Base-by-base conservation (phyloP, 2,329 filamentous ascomycete genomes). In the Penicillium glabrum region DNA sequence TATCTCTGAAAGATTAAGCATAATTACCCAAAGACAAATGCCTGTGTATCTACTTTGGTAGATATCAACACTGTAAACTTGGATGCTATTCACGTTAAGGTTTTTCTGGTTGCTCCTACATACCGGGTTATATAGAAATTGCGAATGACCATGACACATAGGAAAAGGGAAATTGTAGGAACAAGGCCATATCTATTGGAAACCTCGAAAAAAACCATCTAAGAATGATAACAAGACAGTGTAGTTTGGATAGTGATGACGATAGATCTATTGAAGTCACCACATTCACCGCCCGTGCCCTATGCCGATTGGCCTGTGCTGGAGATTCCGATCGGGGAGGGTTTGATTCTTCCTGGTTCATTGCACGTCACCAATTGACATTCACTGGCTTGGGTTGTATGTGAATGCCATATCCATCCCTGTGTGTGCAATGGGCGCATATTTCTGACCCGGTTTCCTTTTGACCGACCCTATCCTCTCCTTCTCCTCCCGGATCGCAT, bases 351-450 rank as follows among this genome's bases (percentile, higher is more conserved):
- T 45, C 37, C 14, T 43, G 16, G 23, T 39, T 21, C 27, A 46
- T 46, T 47, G 21, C 33, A 21, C 43, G n/a, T 47, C 31, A 26
- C 48, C 43, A 31, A 41, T 47, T 54, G 45, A 44, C n/a, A 44
- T 45, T 51, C 49, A 51, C 21, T 50, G 33, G 13, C 31, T 39
- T 29, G 26, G 27, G 44, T 24, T 35, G 8, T 39, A 26, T n/a
- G 29, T 53, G 43, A 37, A 26, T 33, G 23, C 21, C 8, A 27
- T 21, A 46, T 35, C 19, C 23, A 33, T 33, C n/a, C 19, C 16
- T 35, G n/a, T n/a, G 48, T 51, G 50, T 58, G 58, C 60, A 59
- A 62, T 62, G 60, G 58, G 51, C 54, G 14, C 29, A 54, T 55
- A 39, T 47, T 10, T 54, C 3, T 62, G 49, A 61, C 55, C 55